Percentiles rank a stretch among this genome's conserved stretches.
phyloP scores from a whole-genome alignment of 2,329 filamentous ascomycete species.

The Colletotrichum tanaceti region DNA sequence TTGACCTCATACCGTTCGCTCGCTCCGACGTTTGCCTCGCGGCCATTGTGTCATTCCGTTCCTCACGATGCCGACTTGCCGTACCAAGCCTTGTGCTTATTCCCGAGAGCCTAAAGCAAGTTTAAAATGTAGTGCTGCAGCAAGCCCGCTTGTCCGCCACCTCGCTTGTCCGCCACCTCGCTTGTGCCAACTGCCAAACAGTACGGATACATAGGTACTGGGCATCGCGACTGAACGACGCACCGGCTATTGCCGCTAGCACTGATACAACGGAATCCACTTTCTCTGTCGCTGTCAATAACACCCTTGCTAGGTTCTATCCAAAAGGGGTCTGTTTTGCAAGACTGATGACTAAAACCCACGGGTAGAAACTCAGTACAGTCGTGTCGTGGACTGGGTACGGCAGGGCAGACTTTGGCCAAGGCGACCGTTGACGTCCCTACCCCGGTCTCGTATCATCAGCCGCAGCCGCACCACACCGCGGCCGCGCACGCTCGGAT shows the following conservation, averaged over 20 bases:
- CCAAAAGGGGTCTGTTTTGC: too few relatives aligned
- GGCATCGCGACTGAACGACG: not conserved
- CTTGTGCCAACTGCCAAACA: too few relatives aligned
- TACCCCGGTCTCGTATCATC: slow-evolving; percentile 31
- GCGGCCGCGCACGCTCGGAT: slow-evolving; percentile 23
- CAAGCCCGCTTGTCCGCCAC: slow-evolving; percentile 21
- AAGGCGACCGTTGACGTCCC: too few relatives aligned
- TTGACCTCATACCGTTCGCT: slow-evolving; percentile 9
- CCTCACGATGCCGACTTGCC: slow-evolving; percentile 38
- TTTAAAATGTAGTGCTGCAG: slow-evolving; percentile 9
- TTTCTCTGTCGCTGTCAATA: slow-evolving; percentile 5
- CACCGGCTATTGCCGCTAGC: not conserved
- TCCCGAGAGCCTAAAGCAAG: slow-evolving; percentile 18
- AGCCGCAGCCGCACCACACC: slow-evolving; percentile 29
- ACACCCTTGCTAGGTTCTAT: too few relatives aligned
- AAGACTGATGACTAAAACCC: too few relatives aligned
- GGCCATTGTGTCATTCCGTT: slow-evolving; percentile 29
- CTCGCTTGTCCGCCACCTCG: slow-evolving; percentile 24
- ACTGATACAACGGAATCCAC: slow-evolving; percentile 6
- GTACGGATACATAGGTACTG: not conserved
- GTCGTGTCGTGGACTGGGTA: not conserved
- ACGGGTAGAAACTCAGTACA: not conserved
- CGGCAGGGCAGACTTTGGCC: not conserved
- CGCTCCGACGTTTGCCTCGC: slow-evolving; percentile 8
- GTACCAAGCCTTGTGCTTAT: slow-evolving; percentile 34